Conservation (phyloP, 345 rosid genomes). For the Brassica nigra region DNA sequence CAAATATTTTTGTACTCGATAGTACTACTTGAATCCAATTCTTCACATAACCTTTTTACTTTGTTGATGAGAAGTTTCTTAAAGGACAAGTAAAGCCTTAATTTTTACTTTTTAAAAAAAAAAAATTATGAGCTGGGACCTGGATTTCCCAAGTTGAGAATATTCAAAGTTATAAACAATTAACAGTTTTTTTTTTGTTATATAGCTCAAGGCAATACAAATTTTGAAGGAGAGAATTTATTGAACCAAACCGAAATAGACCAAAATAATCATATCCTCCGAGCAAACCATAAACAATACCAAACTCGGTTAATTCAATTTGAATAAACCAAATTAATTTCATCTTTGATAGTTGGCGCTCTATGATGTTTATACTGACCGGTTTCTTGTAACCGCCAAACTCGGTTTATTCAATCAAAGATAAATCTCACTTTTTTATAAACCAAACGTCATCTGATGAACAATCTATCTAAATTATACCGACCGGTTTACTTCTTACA, state of each 20-base stretch:
- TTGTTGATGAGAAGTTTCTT: background rate
- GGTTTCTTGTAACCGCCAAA: background rate
- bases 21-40: background rate
- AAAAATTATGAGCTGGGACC: background rate
- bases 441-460: too few species aligned
- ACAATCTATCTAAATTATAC: background rate
- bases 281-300: background rate
- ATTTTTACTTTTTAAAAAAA: background rate
- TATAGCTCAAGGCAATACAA: background rate
- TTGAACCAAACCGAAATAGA: background rate
- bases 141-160: background rate
- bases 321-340: background rate
- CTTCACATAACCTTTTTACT: background rate
- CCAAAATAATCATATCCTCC: background rate
- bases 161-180: background rate
- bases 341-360: background rate
- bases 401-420: background rate
- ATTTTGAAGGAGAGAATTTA: background rate
- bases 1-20: slow-evolving; percentile 16
- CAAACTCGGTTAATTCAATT: background rate
- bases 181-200: too few species aligned
- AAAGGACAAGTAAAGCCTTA: background rate
- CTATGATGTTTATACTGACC: background rate
- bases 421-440: background rate
- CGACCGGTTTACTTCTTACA: background rate